Percentiles rank a stretch among this genome's conserved stretches.
Conservation (phyloP, 1,284 basidiomycete genomes). For the Xerocomus nothofagi region DNA sequence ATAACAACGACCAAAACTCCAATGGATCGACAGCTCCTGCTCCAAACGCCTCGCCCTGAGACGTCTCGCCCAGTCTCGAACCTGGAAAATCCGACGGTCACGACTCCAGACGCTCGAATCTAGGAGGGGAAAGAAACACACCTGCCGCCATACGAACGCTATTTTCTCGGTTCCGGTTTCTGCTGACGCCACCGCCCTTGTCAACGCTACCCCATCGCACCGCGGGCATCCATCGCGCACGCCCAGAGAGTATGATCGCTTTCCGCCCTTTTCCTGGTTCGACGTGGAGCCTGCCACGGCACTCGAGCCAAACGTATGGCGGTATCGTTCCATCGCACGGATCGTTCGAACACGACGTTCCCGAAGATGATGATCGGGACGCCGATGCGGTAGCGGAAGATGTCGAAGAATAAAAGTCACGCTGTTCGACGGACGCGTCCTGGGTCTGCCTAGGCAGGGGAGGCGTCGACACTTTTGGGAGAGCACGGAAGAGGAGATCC, state of each 20-base stretch:
- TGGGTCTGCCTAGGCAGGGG: not conserved
- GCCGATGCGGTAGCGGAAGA: not conserved
- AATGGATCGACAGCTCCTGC: conserved; percentile 14
- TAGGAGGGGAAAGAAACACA: not conserved
- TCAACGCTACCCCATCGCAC: conserved; percentile 62
- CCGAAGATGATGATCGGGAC: conserved; percentile 6
- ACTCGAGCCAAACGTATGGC: conserved; percentile 84
- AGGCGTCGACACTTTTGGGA: conserved; percentile 44
- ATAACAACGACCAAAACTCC: conserved; percentile 64
- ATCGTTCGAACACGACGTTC: not conserved
- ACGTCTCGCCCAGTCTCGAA: conserved; percentile 1
- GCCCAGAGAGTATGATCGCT: conserved; percentile 80
- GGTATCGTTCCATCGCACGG: conserved; percentile 30
- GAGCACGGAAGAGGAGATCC: conserved; percentile 76
- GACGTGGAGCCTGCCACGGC: conserved; percentile 79
- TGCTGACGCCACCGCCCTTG: conserved; percentile 46
- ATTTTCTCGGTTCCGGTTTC: conserved; percentile 5
- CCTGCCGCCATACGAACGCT: conserved; percentile 11
- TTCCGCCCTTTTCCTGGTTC: conserved; percentile 91
- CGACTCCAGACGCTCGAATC: not conserved
- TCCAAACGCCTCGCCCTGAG: conserved; percentile 4
- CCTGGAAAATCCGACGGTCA: conserved; percentile 10
- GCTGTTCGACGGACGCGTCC: not conserved
- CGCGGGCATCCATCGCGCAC: conserved; percentile 65
- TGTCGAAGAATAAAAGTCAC: not conserved